Percentiles rank a stretch among this genome's conserved stretches.
Conservation (phyloP, 2,329 filamentous ascomycete species). For the Xylariomycetidae sp. region DNA sequence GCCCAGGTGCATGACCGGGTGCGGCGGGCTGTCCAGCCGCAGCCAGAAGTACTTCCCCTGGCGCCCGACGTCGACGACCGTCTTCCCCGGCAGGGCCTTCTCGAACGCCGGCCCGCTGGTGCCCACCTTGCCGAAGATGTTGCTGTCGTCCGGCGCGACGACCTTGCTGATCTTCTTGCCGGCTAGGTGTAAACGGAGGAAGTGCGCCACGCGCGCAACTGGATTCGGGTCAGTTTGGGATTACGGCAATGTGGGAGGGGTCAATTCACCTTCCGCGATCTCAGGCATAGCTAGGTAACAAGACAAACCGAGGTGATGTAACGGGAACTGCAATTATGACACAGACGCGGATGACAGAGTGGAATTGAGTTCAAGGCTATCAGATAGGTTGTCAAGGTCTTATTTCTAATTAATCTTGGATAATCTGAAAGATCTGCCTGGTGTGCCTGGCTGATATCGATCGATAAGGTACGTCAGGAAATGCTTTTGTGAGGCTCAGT, state of each 20-base stretch:
- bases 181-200: conserved; percentile 74
- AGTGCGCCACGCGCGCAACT: conserved; percentile 84
- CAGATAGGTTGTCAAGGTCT: no score
- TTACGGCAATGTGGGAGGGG: neutral
- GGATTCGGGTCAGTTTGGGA: conserved; percentile 1
- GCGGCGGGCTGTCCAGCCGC: conserved; percentile 69
- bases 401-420: no score
- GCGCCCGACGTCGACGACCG: conserved; percentile 62
- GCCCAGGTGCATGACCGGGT: conserved; percentile 84
- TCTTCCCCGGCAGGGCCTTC: conserved; percentile 67
- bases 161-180: conserved; percentile 71
- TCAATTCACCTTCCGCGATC: conserved; percentile 21
- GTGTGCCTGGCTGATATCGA: no score
- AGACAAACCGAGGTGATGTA: no score
- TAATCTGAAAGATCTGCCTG: no score
- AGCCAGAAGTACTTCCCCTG: conserved; percentile 98
- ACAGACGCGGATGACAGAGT: no score
- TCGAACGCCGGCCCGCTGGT: conserved; percentile 71
- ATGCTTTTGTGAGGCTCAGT: no score
- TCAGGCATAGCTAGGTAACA: conserved; percentile 19
- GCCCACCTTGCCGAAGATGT: conserved; percentile 86
- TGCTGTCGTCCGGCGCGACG: conserved; percentile 69
- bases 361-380: no score
- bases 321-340: no score
- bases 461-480: no score